These are phyloP conservation scores for Sindora glabra DNA, from an alignment of 306 rosid species.

Conservation along the genomic window DNA sequence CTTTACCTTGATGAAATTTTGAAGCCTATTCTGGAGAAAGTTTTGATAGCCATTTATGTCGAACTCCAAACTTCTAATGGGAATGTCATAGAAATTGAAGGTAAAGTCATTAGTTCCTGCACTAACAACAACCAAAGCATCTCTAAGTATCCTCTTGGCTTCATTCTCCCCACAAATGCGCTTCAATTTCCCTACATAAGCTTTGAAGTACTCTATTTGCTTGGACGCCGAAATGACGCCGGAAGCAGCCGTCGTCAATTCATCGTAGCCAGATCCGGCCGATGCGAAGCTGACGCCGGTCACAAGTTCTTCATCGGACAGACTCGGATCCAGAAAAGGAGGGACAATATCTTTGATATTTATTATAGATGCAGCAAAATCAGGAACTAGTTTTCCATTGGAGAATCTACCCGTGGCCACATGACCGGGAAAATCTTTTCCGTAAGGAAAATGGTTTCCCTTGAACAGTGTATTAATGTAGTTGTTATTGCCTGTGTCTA, in stretches of 20 bases:
- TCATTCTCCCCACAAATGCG: constrained; percentile 32
- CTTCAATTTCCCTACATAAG: constrained; percentile 30
- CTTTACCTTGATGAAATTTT: constrained; percentile 35
- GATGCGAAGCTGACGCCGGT: constrained; percentile 69
- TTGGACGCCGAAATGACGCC: constrained; percentile 32
- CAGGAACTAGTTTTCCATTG: constrained; percentile 52
- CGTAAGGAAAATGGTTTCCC: constrained; percentile 54
- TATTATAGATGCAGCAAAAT: constrained; percentile 38
- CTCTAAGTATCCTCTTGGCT: constrained; percentile 20
- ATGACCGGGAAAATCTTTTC: constrained; percentile 47
- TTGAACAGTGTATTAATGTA: constrained; percentile 28
- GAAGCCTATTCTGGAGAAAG: constrained; percentile 35
- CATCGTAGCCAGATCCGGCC: constrained; percentile 43
- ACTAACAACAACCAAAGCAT: constrained; percentile 43
- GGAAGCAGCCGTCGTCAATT: constrained; percentile 20
- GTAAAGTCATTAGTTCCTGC: constrained; percentile 57
- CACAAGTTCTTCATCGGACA: constrained; percentile 31
- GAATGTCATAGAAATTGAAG: constrained; percentile 40
- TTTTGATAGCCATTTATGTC: constrained; percentile 44
- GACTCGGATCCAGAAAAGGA: constrained; percentile 39
- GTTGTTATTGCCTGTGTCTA: constrained; percentile 64
- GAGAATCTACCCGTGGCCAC: constrained; percentile 54
- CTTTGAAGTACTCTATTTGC: constrained; percentile 42
- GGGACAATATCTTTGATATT: constrained; percentile 49
- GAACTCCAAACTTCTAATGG: constrained; percentile 33